Base-by-base conservation (phyloP, 345 rosid species). In the Anacardium occidentale region DNA sequence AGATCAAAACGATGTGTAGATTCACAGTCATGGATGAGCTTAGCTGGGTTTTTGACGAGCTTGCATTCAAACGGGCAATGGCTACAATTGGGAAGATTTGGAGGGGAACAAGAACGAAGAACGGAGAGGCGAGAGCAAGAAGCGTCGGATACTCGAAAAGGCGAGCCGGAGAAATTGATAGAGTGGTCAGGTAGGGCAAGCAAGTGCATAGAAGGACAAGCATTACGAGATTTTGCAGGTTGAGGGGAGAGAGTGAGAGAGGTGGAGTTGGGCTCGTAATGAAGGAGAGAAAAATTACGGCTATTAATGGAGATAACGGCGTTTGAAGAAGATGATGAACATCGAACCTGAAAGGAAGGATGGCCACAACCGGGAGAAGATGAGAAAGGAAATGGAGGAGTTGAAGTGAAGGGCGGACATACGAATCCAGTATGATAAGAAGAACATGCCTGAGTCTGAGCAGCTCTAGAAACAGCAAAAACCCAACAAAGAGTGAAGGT, bases 381-480 rank as follows among this genome's bases (percentile, higher is more conserved):
- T 3, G 98, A 94, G 89, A 91, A 94, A 7, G 98, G 97, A 72
- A 79, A 90, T 2, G 91, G 83, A 2, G 90, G 93, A 10, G 83
- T 56, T 6, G 90, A 77, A 57, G 79, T 75, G 78, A 94, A 94
- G 2, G 97, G 97, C 12, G 96, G 90, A 57, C 98, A 94, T 22
- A 78, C 68, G 56, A 83, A 72, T 75, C 32, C 42, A 18, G 77
- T 21, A 20, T 80, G 34, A 2, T 4, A 73, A 0, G 79, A 64
- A 25, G 80, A 47, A 70, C 87, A 80, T 22, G 84, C 17, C 0
- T 75, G 53, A 62, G 84, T 17, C 0, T 75, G 53, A 62, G 26
- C 69, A 18, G 52, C 21, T 1, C 10, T 54, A 17, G 71, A 29
- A 26, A 48, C 6, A 13, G 64, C 5, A 37, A 37, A 37, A 3